Evolutionary conservation across 306 rosid species (phyloP).

Genomic region (Fagus sylvatica): DNA sequence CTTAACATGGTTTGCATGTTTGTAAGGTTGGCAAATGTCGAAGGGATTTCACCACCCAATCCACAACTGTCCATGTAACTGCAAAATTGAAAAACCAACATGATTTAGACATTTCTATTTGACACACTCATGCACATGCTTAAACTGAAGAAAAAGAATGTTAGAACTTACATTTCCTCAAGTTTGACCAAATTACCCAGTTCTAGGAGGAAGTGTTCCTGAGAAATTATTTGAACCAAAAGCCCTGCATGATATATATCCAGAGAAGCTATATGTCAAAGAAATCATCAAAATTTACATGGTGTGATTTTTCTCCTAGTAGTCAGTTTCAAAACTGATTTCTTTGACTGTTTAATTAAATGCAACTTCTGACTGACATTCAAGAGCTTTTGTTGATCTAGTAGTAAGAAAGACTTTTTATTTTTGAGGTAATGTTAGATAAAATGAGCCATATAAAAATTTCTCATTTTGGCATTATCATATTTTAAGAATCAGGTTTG

Average conservation of each 20-base stretch:
- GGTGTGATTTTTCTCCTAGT: not conserved
- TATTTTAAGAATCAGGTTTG: too few species aligned
- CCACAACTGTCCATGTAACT: slow-evolving; percentile 18
- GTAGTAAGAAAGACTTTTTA: too few species aligned
- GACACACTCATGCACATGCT: not conserved
- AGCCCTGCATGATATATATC: slow-evolving; percentile 1
- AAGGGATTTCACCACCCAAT: slow-evolving; percentile 29
- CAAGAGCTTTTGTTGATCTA: too few species aligned
- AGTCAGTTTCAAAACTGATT: too few species aligned
- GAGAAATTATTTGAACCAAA: slow-evolving; percentile 29
- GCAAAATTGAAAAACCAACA: not conserved
- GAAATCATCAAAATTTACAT: not conserved
- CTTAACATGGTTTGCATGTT: slow-evolving; percentile 20
- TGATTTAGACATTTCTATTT: not conserved
- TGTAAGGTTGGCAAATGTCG: slow-evolving; percentile 21
- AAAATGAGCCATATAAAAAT: too few species aligned
- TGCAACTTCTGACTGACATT: too few species aligned
- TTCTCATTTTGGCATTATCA: too few species aligned
- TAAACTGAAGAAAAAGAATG: not conserved
- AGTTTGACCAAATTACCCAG: slow-evolving; percentile 29
- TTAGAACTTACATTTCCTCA: slow-evolving; percentile 15
- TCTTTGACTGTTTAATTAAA: too few species aligned
- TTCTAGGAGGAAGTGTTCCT: slow-evolving; percentile 30
- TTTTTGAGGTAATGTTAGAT: too few species aligned
- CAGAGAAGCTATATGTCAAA: not conserved